Percentiles rank a stretch among this genome's conserved stretches.
Conservation (phyloP, 768 basidiomycete genomes). For the Saitozyma sp. region DNA sequence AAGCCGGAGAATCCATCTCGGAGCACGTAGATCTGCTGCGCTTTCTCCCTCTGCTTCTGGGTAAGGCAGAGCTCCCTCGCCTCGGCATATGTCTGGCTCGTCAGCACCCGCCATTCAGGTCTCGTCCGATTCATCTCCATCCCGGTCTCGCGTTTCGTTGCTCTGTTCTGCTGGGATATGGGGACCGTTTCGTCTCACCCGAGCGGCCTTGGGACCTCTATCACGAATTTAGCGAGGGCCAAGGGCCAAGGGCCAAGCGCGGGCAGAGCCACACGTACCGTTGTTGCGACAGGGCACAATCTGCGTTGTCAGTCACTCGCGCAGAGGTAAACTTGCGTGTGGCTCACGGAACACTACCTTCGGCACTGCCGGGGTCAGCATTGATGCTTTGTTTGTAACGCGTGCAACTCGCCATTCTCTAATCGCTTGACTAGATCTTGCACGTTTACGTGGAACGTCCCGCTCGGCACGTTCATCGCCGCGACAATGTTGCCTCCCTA, state of each 20-base stretch:
- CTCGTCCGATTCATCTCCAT: not conserved
- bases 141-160: not conserved
- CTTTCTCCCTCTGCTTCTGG: slow-evolving; percentile 1
- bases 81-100: slow-evolving; percentile 48
- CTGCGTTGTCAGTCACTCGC: slow-evolving; percentile 18
- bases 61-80: slow-evolving; percentile 25
- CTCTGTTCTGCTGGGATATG: not conserved
- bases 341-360: slow-evolving; percentile 49
- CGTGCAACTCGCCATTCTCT: slow-evolving; percentile 30
- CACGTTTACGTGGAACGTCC: slow-evolving; percentile 43
- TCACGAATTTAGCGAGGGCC: not conserved
- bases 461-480: slow-evolving; percentile 45
- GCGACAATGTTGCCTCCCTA: slow-evolving; percentile 51
- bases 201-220: slow-evolving; percentile 50
- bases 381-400: not conserved
- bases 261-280: slow-evolving; percentile 21
- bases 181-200: slow-evolving; percentile 26
- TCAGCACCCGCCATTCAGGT: slow-evolving; percentile 1
- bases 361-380: slow-evolving; percentile 28
- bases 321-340: not conserved
- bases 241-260: not conserved
- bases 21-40: slow-evolving; percentile 46
- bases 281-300: slow-evolving; percentile 49
- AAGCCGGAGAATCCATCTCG: slow-evolving; percentile 52
- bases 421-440: slow-evolving; percentile 42